phyloP scores from a whole-genome alignment of 1,284 basidiomycete genomes.

The Ganoderma boninense region DNA sequence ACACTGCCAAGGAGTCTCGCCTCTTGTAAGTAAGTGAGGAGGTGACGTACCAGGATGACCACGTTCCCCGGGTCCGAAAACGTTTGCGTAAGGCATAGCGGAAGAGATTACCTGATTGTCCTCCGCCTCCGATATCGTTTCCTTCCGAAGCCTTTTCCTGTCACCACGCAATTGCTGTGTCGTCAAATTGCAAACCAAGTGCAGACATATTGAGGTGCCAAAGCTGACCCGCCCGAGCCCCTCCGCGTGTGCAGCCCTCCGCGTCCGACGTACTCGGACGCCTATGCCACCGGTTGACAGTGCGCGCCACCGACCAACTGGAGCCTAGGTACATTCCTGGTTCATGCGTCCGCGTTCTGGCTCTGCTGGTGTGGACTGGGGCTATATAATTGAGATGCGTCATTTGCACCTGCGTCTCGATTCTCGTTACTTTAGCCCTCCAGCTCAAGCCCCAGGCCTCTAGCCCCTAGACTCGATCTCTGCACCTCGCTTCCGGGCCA shows the following conservation, averaged over 20 bases:
- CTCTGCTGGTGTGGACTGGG: not conserved
- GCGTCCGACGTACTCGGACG: conserved; percentile 3
- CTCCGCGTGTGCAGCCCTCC: not conserved
- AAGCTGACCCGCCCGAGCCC: not conserved
- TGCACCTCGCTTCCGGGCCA: not conserved
- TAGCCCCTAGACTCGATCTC: not conserved
- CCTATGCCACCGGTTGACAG: not conserved
- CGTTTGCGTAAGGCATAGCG: no score
- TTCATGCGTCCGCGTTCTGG: not conserved
- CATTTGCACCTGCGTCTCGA: not conserved
- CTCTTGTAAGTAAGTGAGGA: no score
- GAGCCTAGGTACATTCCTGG: not conserved
- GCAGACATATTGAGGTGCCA: not conserved
- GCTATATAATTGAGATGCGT: not conserved
- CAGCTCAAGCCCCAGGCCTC: not conserved
- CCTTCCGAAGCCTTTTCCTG: no score
- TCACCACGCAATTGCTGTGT: no score
- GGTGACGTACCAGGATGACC: no score
- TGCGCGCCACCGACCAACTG: not conserved
- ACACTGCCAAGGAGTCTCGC: no score
- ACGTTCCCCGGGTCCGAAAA: no score
- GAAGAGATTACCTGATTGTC: no score
- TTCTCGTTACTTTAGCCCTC: not conserved
- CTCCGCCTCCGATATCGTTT: no score
- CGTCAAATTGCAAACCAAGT: no score